phyloP scores from a whole-genome alignment of 1,284 basidiomycete genomes.

The Cutaneotrichosporon mucoides region DNA sequence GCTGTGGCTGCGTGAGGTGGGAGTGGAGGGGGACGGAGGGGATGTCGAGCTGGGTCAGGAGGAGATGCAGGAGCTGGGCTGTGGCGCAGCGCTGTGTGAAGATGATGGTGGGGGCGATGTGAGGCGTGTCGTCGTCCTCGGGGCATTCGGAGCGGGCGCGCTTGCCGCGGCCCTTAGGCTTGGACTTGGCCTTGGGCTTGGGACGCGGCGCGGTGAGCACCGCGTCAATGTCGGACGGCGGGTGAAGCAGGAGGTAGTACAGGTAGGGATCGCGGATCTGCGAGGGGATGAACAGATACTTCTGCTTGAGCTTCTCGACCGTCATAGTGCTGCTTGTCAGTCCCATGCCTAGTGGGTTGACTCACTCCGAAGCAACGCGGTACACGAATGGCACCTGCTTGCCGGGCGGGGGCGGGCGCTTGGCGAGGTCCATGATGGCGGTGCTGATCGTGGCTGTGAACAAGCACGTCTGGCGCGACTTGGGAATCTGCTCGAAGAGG shows the following conservation, averaged over 20 bases:
- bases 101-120: constrained; percentile 85
- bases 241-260: constrained; percentile 81
- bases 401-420: constrained; percentile 68
- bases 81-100: constrained; percentile 85
- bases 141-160: constrained; percentile 37
- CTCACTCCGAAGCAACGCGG: constrained; percentile 70
- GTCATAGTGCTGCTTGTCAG: constrained; percentile 66
- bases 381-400: constrained; percentile 86
- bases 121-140: constrained; percentile 51
- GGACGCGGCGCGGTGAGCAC: constrained; percentile 37
- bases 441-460: constrained; percentile 94
- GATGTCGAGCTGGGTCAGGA: constrained; percentile 75
- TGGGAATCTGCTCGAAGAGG: constrained; percentile 73
- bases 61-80: constrained; percentile 78
- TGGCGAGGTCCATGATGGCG: constrained; percentile 75
- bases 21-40: constrained; percentile 89
- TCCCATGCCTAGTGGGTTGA: constrained; percentile 12
- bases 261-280: constrained; percentile 93
- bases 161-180: constrained; percentile 12
- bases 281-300: constrained; percentile 89
- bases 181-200: constrained; percentile 37
- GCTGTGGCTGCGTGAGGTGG: constrained; percentile 78
- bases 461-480: constrained; percentile 85
- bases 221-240: constrained; percentile 65
- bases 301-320: constrained; percentile 75